Base-by-base conservation (phyloP, 2,329 filamentous ascomycete genomes). In the Phaeosphaeria sp. region DNA sequence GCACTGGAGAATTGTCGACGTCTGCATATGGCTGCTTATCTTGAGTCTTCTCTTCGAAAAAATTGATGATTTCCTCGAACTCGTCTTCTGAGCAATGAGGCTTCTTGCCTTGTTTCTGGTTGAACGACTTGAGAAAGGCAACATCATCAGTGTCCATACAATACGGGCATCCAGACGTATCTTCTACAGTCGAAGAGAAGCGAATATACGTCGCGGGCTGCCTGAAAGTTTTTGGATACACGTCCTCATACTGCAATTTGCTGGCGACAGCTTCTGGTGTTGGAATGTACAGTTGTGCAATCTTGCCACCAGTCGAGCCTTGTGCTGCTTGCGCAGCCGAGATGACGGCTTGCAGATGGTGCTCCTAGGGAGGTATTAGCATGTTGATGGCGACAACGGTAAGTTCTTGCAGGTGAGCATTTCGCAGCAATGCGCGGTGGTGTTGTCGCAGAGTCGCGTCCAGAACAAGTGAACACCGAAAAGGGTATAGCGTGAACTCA, bases 101-200 rank as follows among this genome's bases (percentile, higher is more conserved):
- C 47, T 82, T 73, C 65, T 76, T 82, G 69, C 88, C 83, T 69
- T 85, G 88, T 79, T 90, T 93, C 67, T 87, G 83, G 80, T 98
- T 99, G 81, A 95, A 90, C 66, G 87, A 84, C 73, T 89, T 91
- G 68, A 99, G 85, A 74, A 92, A 97, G 55, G 85, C 87, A 76
- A 93, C 90, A 80, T 99, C 95, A 72, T 96, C 92, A 65, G 90
- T 89, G 25, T 89, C 93, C 90, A 98, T 94, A 80, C 96, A 93
- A 88, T 99, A 99, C 69, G 89, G 87, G 75, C 90, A 91, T 71
- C 91, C 91, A 72, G 92, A 90, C 71, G 90, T 96, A 79, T 99
- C 95, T 80, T 99, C 95, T 60, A 99, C 94, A 2, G 95, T 99
- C 66, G 96, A 94, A 64, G 95, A 98, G 81, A 96, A 98, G 65